Evolutionary conservation across 2,329 filamentous ascomycete genomes (phyloP).

Genomic region (Aspergillus sojae): DNA sequence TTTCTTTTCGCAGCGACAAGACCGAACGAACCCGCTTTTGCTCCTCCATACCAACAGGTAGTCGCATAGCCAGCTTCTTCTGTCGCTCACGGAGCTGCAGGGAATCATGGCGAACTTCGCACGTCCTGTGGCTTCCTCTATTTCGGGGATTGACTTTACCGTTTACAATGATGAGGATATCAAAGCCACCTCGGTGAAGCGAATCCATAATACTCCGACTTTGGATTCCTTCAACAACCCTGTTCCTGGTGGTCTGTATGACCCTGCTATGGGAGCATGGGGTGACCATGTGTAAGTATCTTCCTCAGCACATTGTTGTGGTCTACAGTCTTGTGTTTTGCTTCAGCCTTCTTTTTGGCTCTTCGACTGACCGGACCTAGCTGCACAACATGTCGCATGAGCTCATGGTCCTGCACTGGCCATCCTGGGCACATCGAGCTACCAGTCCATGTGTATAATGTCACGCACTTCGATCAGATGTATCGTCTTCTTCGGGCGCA

Average conservation of each 20-base stretch:
- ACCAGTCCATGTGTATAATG: slow-evolving; percentile 90
- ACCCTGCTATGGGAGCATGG: slow-evolving; percentile 87
- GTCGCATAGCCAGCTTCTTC: slow-evolving; percentile 34
- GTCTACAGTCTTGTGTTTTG: slow-evolving; percentile 11
- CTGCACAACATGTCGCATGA: slow-evolving; percentile 90
- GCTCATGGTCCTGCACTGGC: slow-evolving; percentile 79
- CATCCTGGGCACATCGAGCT: slow-evolving; percentile 95
- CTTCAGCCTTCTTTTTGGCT: slow-evolving; percentile 5
- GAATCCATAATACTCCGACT: slow-evolving; percentile 90
- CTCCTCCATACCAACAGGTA: slow-evolving; percentile 21
- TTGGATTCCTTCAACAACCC: slow-evolving; percentile 91
- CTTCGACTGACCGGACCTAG: slow-evolving; percentile 49
- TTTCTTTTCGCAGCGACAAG: slow-evolving; percentile 33
- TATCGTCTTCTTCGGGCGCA: slow-evolving; percentile 81
- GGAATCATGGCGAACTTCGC: slow-evolving; percentile 52
- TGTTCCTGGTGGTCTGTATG: slow-evolving; percentile 87
- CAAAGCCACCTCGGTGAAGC: slow-evolving; percentile 84
- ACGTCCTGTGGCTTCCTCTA: slow-evolving; percentile 79
- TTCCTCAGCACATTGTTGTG: slow-evolving; percentile 7
- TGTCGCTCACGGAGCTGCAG: slow-evolving; percentile 39
- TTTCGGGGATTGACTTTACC: slow-evolving; percentile 86
- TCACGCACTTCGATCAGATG: slow-evolving; percentile 93
- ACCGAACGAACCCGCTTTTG: slow-evolving; percentile 30
- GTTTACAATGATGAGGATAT: slow-evolving; percentile 84
- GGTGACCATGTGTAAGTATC: slow-evolving; percentile 74